These are phyloP conservation scores for Amphicarpaea edgeworthii DNA, from an alignment of 306 rosid genomes.

Conservation along the genomic window DNA sequence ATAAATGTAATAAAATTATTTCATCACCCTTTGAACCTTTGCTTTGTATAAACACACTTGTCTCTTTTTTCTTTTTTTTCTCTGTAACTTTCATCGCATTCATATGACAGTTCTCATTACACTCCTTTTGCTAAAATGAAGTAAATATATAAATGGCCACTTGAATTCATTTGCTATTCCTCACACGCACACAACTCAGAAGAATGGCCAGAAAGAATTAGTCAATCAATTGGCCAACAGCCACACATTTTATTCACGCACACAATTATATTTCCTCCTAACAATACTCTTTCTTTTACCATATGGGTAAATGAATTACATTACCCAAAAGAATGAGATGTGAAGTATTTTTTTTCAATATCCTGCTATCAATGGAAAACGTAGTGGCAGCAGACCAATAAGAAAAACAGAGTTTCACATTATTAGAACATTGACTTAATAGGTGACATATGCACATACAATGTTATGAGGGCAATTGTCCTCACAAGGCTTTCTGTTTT, in stretches of 20 bases:
- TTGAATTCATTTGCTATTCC: too few relatives aligned
- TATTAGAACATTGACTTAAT: neutral
- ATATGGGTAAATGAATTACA: neutral
- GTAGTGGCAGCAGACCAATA: neutral
- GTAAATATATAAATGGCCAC: too few relatives aligned
- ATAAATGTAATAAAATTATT: neutral
- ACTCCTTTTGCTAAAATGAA: too few relatives aligned
- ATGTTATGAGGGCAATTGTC: too few relatives aligned
- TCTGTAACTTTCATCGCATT: too few relatives aligned
- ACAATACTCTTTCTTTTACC: neutral
- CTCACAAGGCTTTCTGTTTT: too few relatives aligned
- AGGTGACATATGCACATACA: too few relatives aligned
- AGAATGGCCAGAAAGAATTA: neutral
- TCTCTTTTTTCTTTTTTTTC: too few relatives aligned
- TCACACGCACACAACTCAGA: neutral
- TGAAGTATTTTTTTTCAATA: neutral
- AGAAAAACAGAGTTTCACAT: neutral
- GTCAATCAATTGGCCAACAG: neutral
- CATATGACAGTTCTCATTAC: too few relatives aligned
- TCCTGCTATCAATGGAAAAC: neutral
- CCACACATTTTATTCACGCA: neutral
- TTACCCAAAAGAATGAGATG: neutral
- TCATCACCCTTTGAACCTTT: too few relatives aligned
- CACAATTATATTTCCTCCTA: neutral
- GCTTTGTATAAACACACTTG: too few relatives aligned